A percentile compares a stretch with the other conserved stretches of the same genome.
phyloP scores from a whole-genome alignment of 192 early-diverging fungal species.

The Umbelopsis vinacea region DNA sequence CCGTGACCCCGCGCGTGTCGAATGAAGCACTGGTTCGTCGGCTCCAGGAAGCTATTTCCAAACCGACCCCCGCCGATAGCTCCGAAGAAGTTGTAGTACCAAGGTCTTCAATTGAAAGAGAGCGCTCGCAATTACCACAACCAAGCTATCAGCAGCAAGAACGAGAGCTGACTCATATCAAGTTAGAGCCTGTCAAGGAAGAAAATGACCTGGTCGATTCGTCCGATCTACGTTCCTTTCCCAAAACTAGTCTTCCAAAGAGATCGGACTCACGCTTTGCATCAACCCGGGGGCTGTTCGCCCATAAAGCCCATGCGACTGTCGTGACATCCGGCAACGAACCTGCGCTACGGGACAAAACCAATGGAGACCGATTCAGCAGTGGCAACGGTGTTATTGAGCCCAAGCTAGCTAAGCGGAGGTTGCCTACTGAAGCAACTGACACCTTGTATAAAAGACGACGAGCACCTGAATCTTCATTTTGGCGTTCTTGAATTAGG shows the following conservation, averaged over 20 bases:
- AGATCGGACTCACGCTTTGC: neutral
- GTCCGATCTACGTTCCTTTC: neutral
- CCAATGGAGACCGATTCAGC: neutral
- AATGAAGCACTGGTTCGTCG: slow-evolving; percentile 14
- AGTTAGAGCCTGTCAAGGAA: neutral
- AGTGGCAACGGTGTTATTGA: neutral
- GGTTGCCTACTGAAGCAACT: neutral
- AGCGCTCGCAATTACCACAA: neutral
- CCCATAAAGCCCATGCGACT: neutral
- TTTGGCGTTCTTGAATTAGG: slow-evolving; percentile 2
- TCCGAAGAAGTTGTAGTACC: neutral
- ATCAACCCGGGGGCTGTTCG: neutral
- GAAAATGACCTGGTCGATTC: neutral
- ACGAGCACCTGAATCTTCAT: slow-evolving; percentile 5
- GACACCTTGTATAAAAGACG: slow-evolving; percentile 18
- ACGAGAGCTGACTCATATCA: neutral
- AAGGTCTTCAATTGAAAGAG: neutral
- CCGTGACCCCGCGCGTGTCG: neutral
- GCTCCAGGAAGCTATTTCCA: neutral
- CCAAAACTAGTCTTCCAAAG: neutral
- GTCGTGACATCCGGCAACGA: neutral
- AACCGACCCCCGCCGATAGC: neutral
- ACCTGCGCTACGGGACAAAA: neutral
- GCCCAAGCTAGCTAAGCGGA: neutral
- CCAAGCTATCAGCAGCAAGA: neutral